A percentile compares a stretch with the other conserved stretches of the same genome.
These are phyloP conservation scores for Aspergillus coremiiformis DNA, from an alignment of 495 filamentous ascomycete species.

Conservation along the genomic window DNA sequence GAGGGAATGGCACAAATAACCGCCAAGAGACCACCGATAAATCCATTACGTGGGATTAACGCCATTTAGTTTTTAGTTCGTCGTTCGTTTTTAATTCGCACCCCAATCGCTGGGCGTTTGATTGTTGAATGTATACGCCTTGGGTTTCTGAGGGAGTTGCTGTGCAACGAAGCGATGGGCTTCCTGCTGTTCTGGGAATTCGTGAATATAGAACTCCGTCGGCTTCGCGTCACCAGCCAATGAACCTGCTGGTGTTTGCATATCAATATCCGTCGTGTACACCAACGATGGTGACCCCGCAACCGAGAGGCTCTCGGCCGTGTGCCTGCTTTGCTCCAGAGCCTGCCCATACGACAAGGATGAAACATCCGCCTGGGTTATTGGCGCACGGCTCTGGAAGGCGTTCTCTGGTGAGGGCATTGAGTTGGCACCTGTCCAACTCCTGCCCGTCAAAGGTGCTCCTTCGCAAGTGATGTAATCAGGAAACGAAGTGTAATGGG, in stretches of 20 bases:
- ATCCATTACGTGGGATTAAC: background rate
- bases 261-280: slow-evolving; percentile 30
- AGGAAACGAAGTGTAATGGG: slow-evolving; percentile 36
- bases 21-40: background rate
- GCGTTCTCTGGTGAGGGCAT: slow-evolving; percentile 34
- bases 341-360: slow-evolving; percentile 29
- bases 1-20: background rate
- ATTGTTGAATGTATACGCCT: slow-evolving; percentile 41
- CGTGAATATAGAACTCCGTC: slow-evolving; percentile 37
- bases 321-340: slow-evolving; percentile 22
- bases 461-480: slow-evolving; percentile 31
- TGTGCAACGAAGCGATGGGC: slow-evolving; percentile 32
- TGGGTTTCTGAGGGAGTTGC: slow-evolving; percentile 35
- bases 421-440: slow-evolving; percentile 37
- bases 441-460: slow-evolving; percentile 30
- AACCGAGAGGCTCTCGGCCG: slow-evolving; percentile 20
- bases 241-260: slow-evolving; percentile 20
- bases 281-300: slow-evolving; percentile 32
- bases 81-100: background rate
- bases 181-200: slow-evolving; percentile 39
- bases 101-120: slow-evolving; percentile 28
- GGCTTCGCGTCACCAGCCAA: slow-evolving; percentile 24
- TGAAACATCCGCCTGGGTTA: slow-evolving; percentile 29
- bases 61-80: background rate
- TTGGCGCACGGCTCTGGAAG: slow-evolving; percentile 27